Conservation (phyloP, 202 grass and related monocot genomes). For the Musa balbisiana region DNA sequence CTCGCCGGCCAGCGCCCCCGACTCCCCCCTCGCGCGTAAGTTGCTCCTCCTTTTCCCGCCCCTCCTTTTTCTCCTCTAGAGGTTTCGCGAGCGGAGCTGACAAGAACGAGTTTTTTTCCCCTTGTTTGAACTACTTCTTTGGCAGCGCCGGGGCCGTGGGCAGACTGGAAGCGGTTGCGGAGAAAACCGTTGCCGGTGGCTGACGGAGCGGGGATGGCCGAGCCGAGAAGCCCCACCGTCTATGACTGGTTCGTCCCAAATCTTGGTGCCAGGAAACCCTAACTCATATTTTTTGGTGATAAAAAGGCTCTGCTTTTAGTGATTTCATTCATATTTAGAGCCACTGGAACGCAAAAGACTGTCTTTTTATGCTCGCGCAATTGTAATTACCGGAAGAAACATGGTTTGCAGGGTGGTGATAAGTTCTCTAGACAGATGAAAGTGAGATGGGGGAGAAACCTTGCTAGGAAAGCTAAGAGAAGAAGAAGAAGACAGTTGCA, state of each 20-base stretch:
- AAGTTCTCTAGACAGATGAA: constrained; percentile 57
- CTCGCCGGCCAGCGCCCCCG: constrained; percentile 14
- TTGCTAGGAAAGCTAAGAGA: not conserved
- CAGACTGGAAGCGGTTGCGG: constrained; percentile 32
- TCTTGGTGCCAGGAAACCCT: not conserved
- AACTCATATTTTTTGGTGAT: not conserved
- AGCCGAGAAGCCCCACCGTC: constrained; percentile 66
- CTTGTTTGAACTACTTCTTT: not conserved
- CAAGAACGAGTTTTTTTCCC: not conserved
- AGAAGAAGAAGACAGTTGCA: not conserved
- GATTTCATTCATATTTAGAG: too few species aligned
- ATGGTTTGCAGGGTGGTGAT: constrained; percentile 50
- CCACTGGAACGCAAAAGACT: not conserved
- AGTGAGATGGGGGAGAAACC: constrained; percentile 4
- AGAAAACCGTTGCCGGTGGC: constrained; percentile 35
- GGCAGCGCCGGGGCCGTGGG: constrained; percentile 45
- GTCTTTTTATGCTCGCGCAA: not conserved
- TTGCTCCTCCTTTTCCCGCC: not conserved
- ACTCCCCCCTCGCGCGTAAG: constrained; percentile 37
- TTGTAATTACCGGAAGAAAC: not conserved
- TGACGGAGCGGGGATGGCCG: constrained; percentile 22
- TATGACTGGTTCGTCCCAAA: constrained; percentile 57
- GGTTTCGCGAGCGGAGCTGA: not conserved
- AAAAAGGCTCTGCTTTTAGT: too few species aligned
- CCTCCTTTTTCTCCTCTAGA: constrained; percentile 11